Conservation (phyloP, 2,329 filamentous ascomycete species). For the Chaetomium sp. region DNA sequence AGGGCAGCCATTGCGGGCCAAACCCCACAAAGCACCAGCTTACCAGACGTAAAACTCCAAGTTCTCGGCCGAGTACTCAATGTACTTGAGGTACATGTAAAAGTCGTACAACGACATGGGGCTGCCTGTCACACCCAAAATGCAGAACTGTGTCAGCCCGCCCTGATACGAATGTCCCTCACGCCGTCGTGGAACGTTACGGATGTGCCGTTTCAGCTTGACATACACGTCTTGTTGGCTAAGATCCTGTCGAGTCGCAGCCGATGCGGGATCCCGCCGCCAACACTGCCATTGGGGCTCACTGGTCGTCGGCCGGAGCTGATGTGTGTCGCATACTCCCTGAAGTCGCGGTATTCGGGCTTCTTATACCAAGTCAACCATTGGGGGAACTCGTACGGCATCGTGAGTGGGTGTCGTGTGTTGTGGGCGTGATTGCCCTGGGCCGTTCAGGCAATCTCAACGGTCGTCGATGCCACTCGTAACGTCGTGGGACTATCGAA, state of each 20-base stretch:
- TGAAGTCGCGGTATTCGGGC: constrained; percentile 43
- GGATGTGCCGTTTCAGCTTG: background rate
- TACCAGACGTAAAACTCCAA: constrained; percentile 46
- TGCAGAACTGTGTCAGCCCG: background rate
- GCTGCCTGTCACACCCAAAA: constrained; percentile 29
- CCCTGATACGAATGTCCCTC: no score
- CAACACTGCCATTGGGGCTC: constrained; percentile 33
- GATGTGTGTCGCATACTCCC: constrained; percentile 36
- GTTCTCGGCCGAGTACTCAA: constrained; percentile 43
- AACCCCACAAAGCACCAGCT: constrained; percentile 5
- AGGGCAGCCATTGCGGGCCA: background rate
- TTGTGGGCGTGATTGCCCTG: background rate
- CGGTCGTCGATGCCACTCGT: no score
- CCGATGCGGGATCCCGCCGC: constrained; percentile 32
- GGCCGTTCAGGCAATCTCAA: no score
- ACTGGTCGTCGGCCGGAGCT: constrained; percentile 31
- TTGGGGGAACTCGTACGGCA: constrained; percentile 25
- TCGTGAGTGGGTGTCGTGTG: constrained; percentile 11
- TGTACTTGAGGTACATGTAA: constrained; percentile 45
- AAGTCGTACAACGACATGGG: constrained; percentile 46
- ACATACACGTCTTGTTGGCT: constrained; percentile 41
- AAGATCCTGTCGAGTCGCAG: constrained; percentile 40
- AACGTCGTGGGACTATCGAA: no score
- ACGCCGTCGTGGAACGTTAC: background rate
- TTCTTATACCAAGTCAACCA: constrained; percentile 45